phyloP scores from a whole-genome alignment of 768 basidiomycete genomes.

The Lentinula raphanica region DNA sequence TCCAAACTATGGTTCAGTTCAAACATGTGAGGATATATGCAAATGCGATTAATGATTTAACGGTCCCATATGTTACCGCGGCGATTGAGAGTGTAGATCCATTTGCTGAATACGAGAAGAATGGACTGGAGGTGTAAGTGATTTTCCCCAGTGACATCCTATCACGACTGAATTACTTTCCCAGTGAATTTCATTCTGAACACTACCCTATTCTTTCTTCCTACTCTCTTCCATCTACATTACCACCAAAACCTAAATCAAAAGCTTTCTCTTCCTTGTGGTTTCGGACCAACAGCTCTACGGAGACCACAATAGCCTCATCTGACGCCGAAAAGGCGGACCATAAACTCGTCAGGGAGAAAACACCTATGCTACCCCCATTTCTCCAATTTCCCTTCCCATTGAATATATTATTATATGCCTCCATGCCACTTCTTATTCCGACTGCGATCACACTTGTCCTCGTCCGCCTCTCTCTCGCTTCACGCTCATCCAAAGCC shows the following conservation, averaged over 20 bases:
- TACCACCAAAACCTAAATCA: constrained; percentile 34
- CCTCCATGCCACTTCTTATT: constrained; percentile 58
- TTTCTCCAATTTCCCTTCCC: constrained; percentile 58
- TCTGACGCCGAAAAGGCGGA: constrained; percentile 22
- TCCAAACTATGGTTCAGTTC: constrained; percentile 64
- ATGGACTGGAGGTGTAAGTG: constrained; percentile 48
- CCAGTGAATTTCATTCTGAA: constrained; percentile 51
- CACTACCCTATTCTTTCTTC: constrained; percentile 55
- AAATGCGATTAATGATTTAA: constrained; percentile 77
- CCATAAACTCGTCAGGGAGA: constrained; percentile 28
- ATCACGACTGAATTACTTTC: background rate
- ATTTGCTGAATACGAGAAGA: constrained; percentile 57
- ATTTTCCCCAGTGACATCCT: background rate
- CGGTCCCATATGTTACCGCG: constrained; percentile 80
- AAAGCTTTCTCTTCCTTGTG: constrained; percentile 36
- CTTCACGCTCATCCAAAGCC: constrained; percentile 52
- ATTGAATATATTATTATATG: constrained; percentile 54
- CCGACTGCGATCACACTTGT: constrained; percentile 52
- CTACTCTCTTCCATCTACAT: constrained; percentile 42
- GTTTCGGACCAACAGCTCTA: constrained; percentile 25
- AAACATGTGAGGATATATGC: constrained; percentile 68
- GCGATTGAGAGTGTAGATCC: constrained; percentile 66
- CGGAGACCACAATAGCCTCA: background rate
- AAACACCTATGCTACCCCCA: constrained; percentile 41
- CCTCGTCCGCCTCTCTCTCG: constrained; percentile 52